A percentile compares a stretch with the other conserved stretches of the same genome.
phyloP scores from a whole-genome alignment of 208 protist species.

The Strigomonas galati region DNA sequence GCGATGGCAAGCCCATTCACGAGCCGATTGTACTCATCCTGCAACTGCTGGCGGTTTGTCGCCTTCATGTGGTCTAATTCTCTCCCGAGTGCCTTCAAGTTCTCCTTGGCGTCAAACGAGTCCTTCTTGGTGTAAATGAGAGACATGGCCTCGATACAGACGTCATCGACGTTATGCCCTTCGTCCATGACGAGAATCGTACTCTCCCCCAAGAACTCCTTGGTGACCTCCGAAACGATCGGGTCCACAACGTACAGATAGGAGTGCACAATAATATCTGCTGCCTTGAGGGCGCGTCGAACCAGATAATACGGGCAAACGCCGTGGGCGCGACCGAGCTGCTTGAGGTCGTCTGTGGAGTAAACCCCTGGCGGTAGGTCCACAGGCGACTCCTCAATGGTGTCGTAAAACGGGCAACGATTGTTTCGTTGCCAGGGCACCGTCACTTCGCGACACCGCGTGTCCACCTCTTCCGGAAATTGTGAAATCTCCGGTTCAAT shows the following conservation, averaged over 20 bases:
- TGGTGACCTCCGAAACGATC: constrained; percentile 94
- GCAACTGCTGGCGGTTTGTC: constrained; percentile 86
- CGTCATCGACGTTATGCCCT: constrained; percentile 99
- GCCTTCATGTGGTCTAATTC: constrained; percentile 78
- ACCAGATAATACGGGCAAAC: constrained; percentile 97
- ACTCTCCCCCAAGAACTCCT: constrained; percentile 89
- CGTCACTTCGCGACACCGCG: constrained; percentile 91
- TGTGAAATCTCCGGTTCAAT: constrained; percentile 88
- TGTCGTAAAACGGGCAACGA: constrained; percentile 83
- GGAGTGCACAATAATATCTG: constrained; percentile 98
- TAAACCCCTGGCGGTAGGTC: constrained; percentile 95
- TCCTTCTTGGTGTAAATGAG: constrained; percentile 93
- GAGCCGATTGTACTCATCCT: constrained; percentile 93
- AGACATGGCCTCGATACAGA: constrained; percentile 98
- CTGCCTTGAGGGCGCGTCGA: constrained; percentile 81
- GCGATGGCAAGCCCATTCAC: constrained; percentile 89
- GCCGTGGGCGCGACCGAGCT: constrained; percentile 83
- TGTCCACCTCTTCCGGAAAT: constrained; percentile 88
- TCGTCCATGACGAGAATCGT: constrained; percentile 99
- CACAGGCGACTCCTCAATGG: constrained; percentile 40
- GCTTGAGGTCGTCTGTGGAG: constrained; percentile 94
- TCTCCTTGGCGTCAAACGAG: constrained; percentile 75
- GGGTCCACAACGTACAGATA: constrained; percentile 99
- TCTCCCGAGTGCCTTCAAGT: constrained; percentile 74
- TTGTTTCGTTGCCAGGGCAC: constrained; percentile 87